Evolutionary conservation across 352 stramenopile species (phyloP), one percentile per base, ranked within the genome.

Genomic region (Phytophthora kernoviae): DNA sequence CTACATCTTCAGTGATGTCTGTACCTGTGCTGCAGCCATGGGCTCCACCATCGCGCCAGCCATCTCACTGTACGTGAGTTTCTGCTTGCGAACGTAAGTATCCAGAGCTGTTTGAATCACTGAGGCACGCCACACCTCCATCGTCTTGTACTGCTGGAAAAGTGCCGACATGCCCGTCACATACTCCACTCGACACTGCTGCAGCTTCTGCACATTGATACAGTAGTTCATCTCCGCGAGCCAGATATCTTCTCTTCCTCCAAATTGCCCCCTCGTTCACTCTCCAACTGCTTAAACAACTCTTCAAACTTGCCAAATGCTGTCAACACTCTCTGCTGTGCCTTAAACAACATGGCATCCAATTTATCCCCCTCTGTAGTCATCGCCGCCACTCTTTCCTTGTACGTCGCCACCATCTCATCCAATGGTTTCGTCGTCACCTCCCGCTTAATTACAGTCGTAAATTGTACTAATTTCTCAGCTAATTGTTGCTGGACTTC

Each of bases 101-200:
- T 93, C 85, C 17, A 94, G 47, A 11, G 81, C 77, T 1, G 83
- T 90, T 42, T 94, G 83, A 17, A 90, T 76, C 32, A 94, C 83
- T 0, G 85, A 85, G 4, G 79, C 71, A 39, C 85, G 73, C 57
- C 87, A 65, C 6, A 91, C 63, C 41, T 94, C 85, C 26, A 94
- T 75, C 32, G 75, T 88, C 53, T 94, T 94, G 61, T 91, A 93
- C 60, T 93, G 79, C 52, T 91, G 77, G 32, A 94, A 94, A 6
- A 92, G 73, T 9, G 58, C 62, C 11, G 85, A 79, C 85, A 94
- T 94, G n/a, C 79, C 76, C 40, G 84, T 94, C 26, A 94, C 85
- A 49, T 94, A 94, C 55, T 86, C 78, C 50, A 91, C 73, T 22
- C 85, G 83, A 43, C 53, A 72, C 27, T 78, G 60, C 48, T 82